Conservation (phyloP, 331 rosid genomes). For the Prunus yedoensis region DNA sequence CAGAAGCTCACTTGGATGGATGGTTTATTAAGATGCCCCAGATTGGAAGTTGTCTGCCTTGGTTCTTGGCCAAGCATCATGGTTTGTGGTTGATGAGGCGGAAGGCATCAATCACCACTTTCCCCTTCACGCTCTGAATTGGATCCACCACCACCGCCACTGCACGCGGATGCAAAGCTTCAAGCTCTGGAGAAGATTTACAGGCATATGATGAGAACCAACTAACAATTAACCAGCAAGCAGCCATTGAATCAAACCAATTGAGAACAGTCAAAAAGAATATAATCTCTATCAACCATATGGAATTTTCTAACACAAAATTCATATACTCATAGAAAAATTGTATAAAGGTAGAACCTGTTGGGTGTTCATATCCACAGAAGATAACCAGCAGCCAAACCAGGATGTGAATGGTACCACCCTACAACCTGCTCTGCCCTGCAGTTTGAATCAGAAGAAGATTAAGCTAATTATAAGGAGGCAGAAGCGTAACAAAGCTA, state of each 20-base stretch:
- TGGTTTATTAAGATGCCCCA: constrained; percentile 96
- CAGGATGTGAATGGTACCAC: no score
- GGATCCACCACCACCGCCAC: constrained; percentile 99
- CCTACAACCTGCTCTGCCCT: constrained; percentile 54
- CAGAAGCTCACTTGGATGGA: constrained; percentile 78
- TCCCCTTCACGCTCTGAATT: constrained; percentile 95
- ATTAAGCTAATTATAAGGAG: no score
- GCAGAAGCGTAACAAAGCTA: no score
- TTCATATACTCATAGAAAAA: no score
- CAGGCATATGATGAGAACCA: neutral
- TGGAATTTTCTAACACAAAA: no score
- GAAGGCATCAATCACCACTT: constrained; percentile 95
- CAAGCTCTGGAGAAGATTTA: constrained; percentile 64
- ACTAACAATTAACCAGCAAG: no score
- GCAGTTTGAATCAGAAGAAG: no score
- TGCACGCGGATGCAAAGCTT: constrained; percentile 95
- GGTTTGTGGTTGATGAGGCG: constrained; percentile 90
- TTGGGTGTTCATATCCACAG: constrained; percentile 93
- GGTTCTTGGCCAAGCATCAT: constrained; percentile 98
- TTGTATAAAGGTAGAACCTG: constrained; percentile 47
- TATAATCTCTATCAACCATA: no score
- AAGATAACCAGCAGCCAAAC: constrained; percentile 99
- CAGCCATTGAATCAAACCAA: no score
- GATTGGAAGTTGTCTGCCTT: constrained; percentile 92
- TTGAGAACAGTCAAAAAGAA: no score